Base-by-base conservation (phyloP, 2,329 filamentous ascomycete genomes). In the Kalmusia sp. region DNA sequence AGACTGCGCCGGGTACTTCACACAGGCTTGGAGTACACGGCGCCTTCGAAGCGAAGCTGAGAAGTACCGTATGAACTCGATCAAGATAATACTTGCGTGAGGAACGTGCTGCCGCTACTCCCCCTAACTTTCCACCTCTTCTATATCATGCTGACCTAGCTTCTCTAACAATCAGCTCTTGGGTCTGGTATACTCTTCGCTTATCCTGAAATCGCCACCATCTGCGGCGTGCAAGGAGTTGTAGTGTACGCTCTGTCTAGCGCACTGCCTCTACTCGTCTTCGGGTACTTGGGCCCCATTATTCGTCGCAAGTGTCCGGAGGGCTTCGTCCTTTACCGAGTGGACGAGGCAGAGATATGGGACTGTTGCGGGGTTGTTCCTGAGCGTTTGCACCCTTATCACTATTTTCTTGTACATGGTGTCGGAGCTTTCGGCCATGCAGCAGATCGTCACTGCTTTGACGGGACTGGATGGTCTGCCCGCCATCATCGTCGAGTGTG, bases 11-110 rank as follows among this genome's bases (percentile, higher is more conserved):
- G 40, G 40, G 21, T 46, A 45, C 51, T 54, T 45, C 24, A 48
- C 49, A 52, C 31, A 24, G 25, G 8, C 51, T 53, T 47, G 39
- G 38, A 41, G 47, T 41, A 39, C 51, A 54, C 44, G 28, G 22
- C 15, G 27, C 43, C 44, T 56, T 64, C 55, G 55, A 64, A 67
- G 85, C 80, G 84, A 92, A 85, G 91, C 91, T 93, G 91, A 95
- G 91, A 93, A 88, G 89, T 86, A 95, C 91, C 90, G 91, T 93
- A 82, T 89, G 79, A 87, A 93, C 90, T 93, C 90, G 91, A 95
- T 91, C 91, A 95, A 95, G 91, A 91, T 93, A 95, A 93, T 92
- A 89, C 91, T 95, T 95, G 91, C 91, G 91, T 93, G 91, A 88
- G 91, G 90, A 93, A 93, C 84, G 91, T 93, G 90, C 89, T 93